phyloP scores from a whole-genome alignment of 352 stramenopile species.

The Globisporangium acanthophoron region DNA sequence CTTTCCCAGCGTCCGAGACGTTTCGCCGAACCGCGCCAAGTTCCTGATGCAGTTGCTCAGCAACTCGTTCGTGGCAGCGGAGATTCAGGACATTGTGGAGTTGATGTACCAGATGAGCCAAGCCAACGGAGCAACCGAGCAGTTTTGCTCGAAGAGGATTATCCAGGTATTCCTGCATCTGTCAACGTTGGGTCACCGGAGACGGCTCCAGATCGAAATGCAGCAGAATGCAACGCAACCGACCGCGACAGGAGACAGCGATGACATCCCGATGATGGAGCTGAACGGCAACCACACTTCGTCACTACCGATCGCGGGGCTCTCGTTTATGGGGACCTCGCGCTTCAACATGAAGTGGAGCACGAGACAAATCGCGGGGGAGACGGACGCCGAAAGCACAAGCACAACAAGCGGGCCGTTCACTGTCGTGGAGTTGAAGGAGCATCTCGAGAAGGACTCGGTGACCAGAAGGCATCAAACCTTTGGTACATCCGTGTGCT shows the following conservation, averaged over 20 bases:
- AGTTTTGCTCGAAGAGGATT: slow-evolving; percentile 48
- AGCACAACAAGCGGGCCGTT: slow-evolving; percentile 32
- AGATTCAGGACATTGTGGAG: slow-evolving; percentile 65
- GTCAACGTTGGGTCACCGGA: slow-evolving; percentile 50
- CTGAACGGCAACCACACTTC: slow-evolving; percentile 40
- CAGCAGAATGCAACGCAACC: background rate
- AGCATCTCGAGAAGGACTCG: slow-evolving; percentile 43
- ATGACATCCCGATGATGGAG: slow-evolving; percentile 68
- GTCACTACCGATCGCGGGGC: slow-evolving; percentile 57
- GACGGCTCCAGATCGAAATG: slow-evolving; percentile 3
- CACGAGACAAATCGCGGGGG: slow-evolving; percentile 27
- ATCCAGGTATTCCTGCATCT: slow-evolving; percentile 65
- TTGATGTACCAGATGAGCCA: slow-evolving; percentile 51
- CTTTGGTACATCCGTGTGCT: slow-evolving; percentile 50
- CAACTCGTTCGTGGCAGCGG: slow-evolving; percentile 40
- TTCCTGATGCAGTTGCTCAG: slow-evolving; percentile 49
- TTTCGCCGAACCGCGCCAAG: slow-evolving; percentile 35
- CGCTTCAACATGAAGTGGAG: slow-evolving; percentile 63
- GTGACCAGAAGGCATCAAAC: slow-evolving; percentile 26
- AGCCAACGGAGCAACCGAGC: slow-evolving; percentile 26
- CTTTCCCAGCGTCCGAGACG: slow-evolving; percentile 45
- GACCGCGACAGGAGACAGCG: slow-evolving; percentile 17
- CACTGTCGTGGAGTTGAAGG: slow-evolving; percentile 48
- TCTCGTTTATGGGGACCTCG: slow-evolving; percentile 58
- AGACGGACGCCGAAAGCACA: slow-evolving; percentile 13